A percentile compares a stretch with the other conserved stretches of the same genome.
Evolutionary conservation across 306 rosid genomes (phyloP).

Genomic region (Rosa lucieae): DNA sequence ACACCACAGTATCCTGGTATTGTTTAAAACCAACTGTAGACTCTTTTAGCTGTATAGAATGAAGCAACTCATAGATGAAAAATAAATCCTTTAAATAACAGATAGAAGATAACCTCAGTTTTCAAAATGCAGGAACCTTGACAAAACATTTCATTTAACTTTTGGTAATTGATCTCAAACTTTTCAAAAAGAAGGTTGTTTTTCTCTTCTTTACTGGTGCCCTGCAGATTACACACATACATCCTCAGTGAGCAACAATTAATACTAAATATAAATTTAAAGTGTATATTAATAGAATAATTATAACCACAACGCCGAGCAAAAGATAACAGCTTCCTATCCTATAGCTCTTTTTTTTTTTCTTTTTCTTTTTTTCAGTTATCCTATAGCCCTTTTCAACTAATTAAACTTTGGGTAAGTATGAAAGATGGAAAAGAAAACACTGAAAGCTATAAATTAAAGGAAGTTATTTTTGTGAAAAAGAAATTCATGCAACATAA

Average conservation of each 20-base stretch:
- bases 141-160: slow-evolving; percentile 51
- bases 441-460: neutral
- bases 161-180: slow-evolving; percentile 62
- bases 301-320: neutral
- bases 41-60: neutral
- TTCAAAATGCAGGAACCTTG: slow-evolving; percentile 78
- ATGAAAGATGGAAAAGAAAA: neutral
- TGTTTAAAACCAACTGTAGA: neutral
- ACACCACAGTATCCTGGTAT: neutral
- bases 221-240: slow-evolving; percentile 33
- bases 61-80: neutral
- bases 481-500: neutral
- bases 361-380: too few relatives aligned
- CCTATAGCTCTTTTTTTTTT: neutral
- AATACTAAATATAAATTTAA: too few relatives aligned
- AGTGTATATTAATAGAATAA: neutral
- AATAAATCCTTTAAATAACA: neutral
- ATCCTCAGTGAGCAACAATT: slow-evolving; percentile 1
- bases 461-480: neutral
- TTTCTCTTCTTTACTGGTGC: slow-evolving; percentile 49
- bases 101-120: slow-evolving; percentile 32
- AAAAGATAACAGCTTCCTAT: neutral
- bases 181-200: slow-evolving; percentile 61
- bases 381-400: neutral
- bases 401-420: neutral